Evolutionary conservation across 805 yeast genomes (phyloP), one percentile per base, ranked within the genome.

Genomic region (Candida sanyiensis): DNA sequence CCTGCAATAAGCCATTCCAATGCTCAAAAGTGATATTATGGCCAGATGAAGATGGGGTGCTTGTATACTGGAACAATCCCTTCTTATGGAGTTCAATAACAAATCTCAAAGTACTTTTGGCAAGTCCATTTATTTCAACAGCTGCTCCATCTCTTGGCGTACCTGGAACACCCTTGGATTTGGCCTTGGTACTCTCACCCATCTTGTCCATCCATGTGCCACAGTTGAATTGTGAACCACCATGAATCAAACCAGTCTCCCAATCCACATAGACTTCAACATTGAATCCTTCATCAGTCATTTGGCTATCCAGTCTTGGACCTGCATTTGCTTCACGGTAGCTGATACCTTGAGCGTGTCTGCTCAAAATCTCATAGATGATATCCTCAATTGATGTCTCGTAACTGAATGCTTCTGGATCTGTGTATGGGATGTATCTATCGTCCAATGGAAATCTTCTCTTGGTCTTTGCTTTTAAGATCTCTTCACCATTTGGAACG

Each of bases 141-240:
- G 95, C 96, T 2, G 97, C 96, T 26, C 98, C 98, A 61, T 89
- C 96, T 56, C 98, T 75, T 18, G 98, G 97, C 0, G 97, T 90
- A 2, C 97, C 98, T 1, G 98, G 98, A 25, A 75, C 67, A n/a
- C 98, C 98, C 50, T 81, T 83, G 43, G 77, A 80, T 1, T 83
- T 81, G 0, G 97, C 96, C 40, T 63, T 69, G 25, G 61, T 77
- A 54, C 95, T 84, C 64, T 93, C 97, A 19, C 98, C 98, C 97
- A 90, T 90, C 64, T 90, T 90, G 63, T 90, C 98, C 96, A 89
- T 90, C 98, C 98, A 90, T 0, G 98, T 93, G 17, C 98, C 98
- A 66, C 98, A 90, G 57, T 90, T 90, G 58, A 64, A 76, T 59
- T 84, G 95, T 35, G 85, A 84, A 2, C 98, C 97, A 33, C 97